These are phyloP conservation scores for Cercospora nicotianae DNA, from an alignment of 2,329 filamentous ascomycete genomes.

Conservation along the genomic window DNA sequence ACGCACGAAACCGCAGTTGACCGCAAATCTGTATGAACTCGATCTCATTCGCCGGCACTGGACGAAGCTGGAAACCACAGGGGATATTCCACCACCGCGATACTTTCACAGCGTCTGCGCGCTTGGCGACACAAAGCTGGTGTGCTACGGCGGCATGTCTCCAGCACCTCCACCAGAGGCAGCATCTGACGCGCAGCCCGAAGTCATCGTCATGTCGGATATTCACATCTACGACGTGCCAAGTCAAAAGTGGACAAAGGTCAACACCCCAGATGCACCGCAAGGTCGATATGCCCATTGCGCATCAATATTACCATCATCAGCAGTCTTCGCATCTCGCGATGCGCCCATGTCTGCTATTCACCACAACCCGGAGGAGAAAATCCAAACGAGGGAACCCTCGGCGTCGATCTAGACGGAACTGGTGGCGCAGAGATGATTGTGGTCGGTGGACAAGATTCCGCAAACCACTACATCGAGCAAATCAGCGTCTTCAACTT, in stretches of 20 bases:
- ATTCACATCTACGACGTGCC: conserved; percentile 92
- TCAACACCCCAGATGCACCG: conserved; percentile 71
- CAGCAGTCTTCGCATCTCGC: conserved; percentile 80
- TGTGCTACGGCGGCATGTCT: conserved; percentile 98
- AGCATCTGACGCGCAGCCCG: conserved; percentile 62
- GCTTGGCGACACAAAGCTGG: conserved; percentile 90
- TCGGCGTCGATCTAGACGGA: conserved; percentile 87
- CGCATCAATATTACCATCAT: conserved; percentile 85
- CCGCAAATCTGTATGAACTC: conserved; percentile 87
- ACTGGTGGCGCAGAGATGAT: conserved; percentile 95
- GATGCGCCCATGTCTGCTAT: conserved; percentile 82
- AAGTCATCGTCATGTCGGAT: conserved; percentile 93
- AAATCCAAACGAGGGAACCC: conserved; percentile 82
- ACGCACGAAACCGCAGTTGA: conserved; percentile 77
- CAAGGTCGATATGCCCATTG: conserved; percentile 97
- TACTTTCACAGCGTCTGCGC: conserved; percentile 98
- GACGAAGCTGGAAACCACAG: conserved; percentile 81
- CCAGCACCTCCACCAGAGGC: conserved; percentile 60
- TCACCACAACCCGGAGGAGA: conserved; percentile 82
- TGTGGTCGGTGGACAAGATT: conserved; percentile 93
- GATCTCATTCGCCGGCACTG: conserved; percentile 90
- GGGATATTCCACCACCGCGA: conserved; percentile 83
- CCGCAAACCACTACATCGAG: conserved; percentile 97
- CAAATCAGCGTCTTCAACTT: conserved; percentile 98
- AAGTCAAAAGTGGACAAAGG: conserved; percentile 78